Conservation (phyloP, 331 rosid genomes). For the Rhamnella rubrinervis region DNA sequence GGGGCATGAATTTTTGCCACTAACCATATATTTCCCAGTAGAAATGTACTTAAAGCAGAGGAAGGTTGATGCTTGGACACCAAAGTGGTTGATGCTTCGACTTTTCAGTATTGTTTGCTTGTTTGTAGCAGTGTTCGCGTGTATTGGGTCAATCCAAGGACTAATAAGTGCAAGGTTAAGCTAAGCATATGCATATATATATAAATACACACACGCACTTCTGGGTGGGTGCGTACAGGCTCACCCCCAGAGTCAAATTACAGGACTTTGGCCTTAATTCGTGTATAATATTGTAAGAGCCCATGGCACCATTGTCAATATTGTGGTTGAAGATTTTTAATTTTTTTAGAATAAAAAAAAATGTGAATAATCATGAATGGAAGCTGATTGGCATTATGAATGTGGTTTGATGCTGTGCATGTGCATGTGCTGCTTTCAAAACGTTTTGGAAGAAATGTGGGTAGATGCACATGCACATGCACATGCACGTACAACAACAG, state of each 20-base stretch:
- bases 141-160: constrained; percentile 63
- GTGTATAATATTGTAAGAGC: too few species aligned
- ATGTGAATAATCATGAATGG: too few species aligned
- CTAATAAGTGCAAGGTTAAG: constrained; percentile 43
- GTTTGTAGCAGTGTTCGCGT: constrained; percentile 44
- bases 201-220: too few species aligned
- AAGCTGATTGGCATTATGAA: too few species aligned
- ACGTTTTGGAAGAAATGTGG: too few species aligned
- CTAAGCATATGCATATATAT: constrained; percentile 18
- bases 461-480: neutral
- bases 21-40: constrained; percentile 61
- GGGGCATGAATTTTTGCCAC: constrained; percentile 59
- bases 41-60: constrained; percentile 59
- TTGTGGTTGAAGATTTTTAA: too few species aligned
- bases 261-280: too few species aligned
- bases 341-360: too few species aligned
- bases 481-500: neutral
- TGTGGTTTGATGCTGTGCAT: too few species aligned
- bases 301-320: too few species aligned
- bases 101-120: constrained; percentile 44
- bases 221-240: neutral
- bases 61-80: constrained; percentile 47
- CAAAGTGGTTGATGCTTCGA: constrained; percentile 53
- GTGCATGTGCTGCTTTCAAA: too few species aligned
- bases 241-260: too few species aligned